Evolutionary conservation across 2,329 filamentous ascomycete species (phyloP), one percentile per base, ranked within the genome.

Genomic region (Huntiella abstrusa): DNA sequence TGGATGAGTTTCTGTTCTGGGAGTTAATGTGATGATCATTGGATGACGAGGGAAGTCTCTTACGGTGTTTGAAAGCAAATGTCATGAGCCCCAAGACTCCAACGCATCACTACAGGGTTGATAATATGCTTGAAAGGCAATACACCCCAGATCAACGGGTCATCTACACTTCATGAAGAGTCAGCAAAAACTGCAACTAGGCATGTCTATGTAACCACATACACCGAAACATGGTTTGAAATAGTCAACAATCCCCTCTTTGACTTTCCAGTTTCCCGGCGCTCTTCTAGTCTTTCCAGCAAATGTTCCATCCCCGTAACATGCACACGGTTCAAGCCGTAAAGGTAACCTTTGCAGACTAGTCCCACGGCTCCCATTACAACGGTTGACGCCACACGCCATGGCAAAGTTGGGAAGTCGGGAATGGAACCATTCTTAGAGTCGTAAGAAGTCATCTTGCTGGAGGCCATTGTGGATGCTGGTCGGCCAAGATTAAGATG

Each of bases 61-160:
- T 64, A 91, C 84, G 75, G 79, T 58, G 84, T 88, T 56, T 79
- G 80, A 61, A 92, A 98, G 64, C 87, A 95, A 50, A 98, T 87
- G 61, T 98, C 91, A 60, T 95, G 84, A 55, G 86, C 92, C 17
- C 84, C 91, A 46, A 98, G 71, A 7, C 80, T 77, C 85, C 87
- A 96, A 59, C 91, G 76, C 56, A 86, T 70, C 58, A 87, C 91
- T 47, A 71, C 68, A 15, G 82, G 75, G 49, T 78, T 75, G 56
- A 82, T 76, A 52, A 74, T 66, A 57, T 91, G 84, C 43, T 72
- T 70, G 40, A 83, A 60, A 1, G 91, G 91, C 3, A 98, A 65
- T 33, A 85, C 75, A 13, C 88, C 91, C 88, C 88, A 98, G 54
- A 95, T 77, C 49, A 96, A 64, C 19, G 91, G 91, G 64, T 98